Evolutionary conservation across 208 protist species (phyloP).

Genomic region (Crithidia brevicula): DNA sequence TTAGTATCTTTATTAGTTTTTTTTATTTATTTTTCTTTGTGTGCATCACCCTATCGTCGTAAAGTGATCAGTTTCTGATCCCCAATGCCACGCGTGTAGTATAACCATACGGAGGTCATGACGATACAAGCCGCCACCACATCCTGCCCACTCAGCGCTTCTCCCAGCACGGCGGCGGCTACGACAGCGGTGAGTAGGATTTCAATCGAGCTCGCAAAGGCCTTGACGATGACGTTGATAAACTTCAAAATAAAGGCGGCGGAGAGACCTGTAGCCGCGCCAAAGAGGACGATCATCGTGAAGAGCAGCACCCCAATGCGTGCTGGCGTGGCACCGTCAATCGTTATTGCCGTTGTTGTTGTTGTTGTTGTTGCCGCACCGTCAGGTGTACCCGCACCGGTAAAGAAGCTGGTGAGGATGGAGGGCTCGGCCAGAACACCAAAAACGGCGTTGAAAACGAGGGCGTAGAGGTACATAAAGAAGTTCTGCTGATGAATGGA

Average conservation of each 20-base stretch:
- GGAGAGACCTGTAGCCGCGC: slow-evolving; percentile 52
- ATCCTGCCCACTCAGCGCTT: slow-evolving; percentile 51
- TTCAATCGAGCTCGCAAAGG: slow-evolving; percentile 66
- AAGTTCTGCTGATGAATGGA: slow-evolving; percentile 86
- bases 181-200: slow-evolving; percentile 55
- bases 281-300: slow-evolving; percentile 46
- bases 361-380: not conserved
- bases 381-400: not conserved
- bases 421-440: slow-evolving; percentile 40
- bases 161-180: slow-evolving; percentile 41
- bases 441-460: slow-evolving; percentile 72
- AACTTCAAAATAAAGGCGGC: slow-evolving; percentile 82
- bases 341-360: not conserved
- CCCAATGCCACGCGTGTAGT: slow-evolving; percentile 47
- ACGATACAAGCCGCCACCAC: slow-evolving; percentile 48
- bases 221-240: slow-evolving; percentile 82
- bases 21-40: no score
- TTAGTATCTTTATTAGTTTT: no score
- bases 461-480: slow-evolving; percentile 80
- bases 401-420: slow-evolving; percentile 12
- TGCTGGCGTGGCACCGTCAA: not conserved
- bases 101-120: slow-evolving; percentile 52
- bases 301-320: slow-evolving; percentile 24
- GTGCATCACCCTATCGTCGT: not conserved
- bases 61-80: slow-evolving; percentile 16